Percentiles rank a stretch among this genome's conserved stretches.
phyloP scores from a whole-genome alignment of 257 asterid genomes.

The Lavandula angustifolia region DNA sequence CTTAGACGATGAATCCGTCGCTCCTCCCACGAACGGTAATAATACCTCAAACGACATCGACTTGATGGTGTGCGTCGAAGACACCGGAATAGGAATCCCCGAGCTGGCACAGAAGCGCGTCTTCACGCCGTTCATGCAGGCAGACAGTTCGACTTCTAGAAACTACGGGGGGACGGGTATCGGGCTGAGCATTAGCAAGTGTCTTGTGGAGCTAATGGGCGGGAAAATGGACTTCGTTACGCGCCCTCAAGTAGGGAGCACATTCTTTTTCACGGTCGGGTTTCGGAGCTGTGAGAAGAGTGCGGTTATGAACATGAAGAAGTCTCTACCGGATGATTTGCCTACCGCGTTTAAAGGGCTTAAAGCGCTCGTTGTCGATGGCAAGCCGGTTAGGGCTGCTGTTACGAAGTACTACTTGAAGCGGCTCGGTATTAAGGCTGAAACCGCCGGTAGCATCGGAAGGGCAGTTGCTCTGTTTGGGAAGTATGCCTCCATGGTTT shows the following conservation, averaged over 20 bases:
- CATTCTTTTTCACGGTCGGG: constrained; percentile 71
- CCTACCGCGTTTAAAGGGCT: constrained; percentile 63
- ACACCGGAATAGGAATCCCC: constrained; percentile 88
- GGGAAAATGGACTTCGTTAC: constrained; percentile 81
- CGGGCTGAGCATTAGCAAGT: constrained; percentile 88
- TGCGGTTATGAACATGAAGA: constrained; percentile 41
- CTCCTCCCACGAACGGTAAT: constrained; percentile 34
- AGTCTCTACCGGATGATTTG: constrained; percentile 52
- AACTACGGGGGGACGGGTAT: constrained; percentile 94
- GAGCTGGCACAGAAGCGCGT: constrained; percentile 69
- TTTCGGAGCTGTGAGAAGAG: constrained; percentile 51
- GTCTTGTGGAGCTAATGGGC: constrained; percentile 90
- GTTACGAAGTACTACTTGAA: constrained; percentile 79
- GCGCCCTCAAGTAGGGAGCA: constrained; percentile 81
- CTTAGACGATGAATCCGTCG: constrained; percentile 47
- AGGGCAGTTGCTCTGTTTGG: constrained; percentile 44
- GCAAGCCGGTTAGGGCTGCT: constrained; percentile 78
- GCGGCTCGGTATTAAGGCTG: constrained; percentile 75
- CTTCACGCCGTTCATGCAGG: constrained; percentile 95
- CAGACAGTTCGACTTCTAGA: constrained; percentile 94
- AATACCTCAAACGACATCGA: constrained; percentile 42
- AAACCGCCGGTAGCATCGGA: constrained; percentile 52
- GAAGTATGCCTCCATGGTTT: constrained; percentile 42
- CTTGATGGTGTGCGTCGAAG: constrained; percentile 78
- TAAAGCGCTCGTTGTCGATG: constrained; percentile 68